These are phyloP conservation scores for Aspergillus thermomutatus DNA, from an alignment of 2,329 filamentous ascomycete genomes.

Conservation along the genomic window DNA sequence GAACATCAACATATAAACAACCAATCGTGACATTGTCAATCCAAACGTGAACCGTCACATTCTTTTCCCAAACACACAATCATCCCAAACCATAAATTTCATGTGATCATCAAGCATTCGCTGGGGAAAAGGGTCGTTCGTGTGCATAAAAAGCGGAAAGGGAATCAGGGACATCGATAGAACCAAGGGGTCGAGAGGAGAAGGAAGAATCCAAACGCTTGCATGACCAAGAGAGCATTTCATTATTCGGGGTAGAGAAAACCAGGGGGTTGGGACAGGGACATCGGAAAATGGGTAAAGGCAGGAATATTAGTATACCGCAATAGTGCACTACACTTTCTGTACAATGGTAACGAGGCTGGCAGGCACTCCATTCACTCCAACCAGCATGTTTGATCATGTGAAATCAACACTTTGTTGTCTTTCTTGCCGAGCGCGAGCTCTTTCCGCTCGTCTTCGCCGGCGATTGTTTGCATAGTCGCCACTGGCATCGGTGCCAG, in stretches of 20 bases:
- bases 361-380: background rate
- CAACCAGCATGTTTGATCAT: constrained; percentile 21
- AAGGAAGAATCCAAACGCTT: background rate
- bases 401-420: constrained; percentile 49
- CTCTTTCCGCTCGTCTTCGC: constrained; percentile 52
- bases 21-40: background rate
- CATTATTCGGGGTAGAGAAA: background rate
- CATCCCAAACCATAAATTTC: background rate
- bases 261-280: background rate
- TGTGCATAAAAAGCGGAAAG: background rate
- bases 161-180: background rate
- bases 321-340: background rate
- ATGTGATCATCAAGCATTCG: background rate
- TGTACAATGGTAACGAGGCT: background rate
- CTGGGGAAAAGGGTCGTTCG: background rate
- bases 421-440: constrained; percentile 44
- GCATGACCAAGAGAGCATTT: background rate
- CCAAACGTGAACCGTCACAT: background rate
- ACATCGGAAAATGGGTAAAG: background rate
- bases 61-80: background rate
- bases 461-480: constrained; percentile 54
- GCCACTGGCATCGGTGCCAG: constrained; percentile 47
- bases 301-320: background rate
- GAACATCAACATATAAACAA: background rate
- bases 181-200: background rate